These are phyloP conservation scores for Pleurostoma richardsiae DNA, from an alignment of 2,329 filamentous ascomycete genomes.

Conservation along the genomic window DNA sequence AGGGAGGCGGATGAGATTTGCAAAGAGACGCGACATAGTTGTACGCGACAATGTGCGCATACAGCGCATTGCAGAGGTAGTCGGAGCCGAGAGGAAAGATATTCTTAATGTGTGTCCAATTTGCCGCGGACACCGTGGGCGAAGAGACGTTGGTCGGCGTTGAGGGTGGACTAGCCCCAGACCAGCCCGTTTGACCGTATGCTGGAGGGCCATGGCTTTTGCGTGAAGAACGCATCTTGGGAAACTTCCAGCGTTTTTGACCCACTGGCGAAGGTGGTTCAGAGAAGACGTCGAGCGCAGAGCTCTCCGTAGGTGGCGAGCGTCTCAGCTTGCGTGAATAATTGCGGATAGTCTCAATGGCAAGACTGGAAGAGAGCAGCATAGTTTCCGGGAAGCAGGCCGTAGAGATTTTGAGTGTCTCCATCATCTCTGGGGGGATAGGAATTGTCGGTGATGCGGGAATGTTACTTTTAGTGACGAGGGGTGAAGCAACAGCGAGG, in stretches of 20 bases:
- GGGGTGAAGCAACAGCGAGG: not conserved
- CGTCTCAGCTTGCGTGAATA: constrained; percentile 50
- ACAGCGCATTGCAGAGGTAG: constrained; percentile 53
- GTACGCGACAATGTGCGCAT: constrained; percentile 54
- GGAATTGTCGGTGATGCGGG: constrained; percentile 30
- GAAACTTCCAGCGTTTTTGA: constrained; percentile 10
- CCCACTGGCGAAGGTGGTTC: constrained; percentile 1
- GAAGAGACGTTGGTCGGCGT: not conserved
- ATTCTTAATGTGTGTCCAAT: constrained; percentile 28
- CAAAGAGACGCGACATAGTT: constrained; percentile 46
- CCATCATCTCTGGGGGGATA: constrained; percentile 46
- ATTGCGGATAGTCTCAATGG: constrained; percentile 52
- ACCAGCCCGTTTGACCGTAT: not conserved
- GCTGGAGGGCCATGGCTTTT: not conserved
- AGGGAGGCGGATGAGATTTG: constrained; percentile 3
- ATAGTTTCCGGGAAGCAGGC: constrained; percentile 56
- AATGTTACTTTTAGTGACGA: not conserved
- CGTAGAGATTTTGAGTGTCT: constrained; percentile 48
- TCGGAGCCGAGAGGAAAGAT: constrained; percentile 49
- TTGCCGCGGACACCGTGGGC: not conserved
- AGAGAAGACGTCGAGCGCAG: constrained; percentile 10
- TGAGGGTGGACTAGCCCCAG: not conserved
- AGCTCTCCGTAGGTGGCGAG: constrained; percentile 11
- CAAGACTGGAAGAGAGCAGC: constrained; percentile 48
- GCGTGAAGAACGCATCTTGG: constrained; percentile 4